phyloP scores from a whole-genome alignment of 805 yeast species.

The Yueomyces sinensis region DNA sequence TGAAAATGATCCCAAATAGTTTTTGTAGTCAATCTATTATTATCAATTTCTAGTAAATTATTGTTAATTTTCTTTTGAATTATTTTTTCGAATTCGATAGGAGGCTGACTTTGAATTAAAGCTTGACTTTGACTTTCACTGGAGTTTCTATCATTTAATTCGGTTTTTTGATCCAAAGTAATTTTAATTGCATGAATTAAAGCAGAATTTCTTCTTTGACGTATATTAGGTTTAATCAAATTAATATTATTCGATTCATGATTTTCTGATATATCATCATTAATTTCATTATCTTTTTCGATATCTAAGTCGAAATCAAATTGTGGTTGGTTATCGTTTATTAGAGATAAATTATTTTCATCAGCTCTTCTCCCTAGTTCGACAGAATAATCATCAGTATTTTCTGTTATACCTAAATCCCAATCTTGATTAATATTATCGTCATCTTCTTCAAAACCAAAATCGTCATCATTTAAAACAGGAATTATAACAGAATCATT shows the following conservation, averaged over 20 bases:
- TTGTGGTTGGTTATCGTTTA: slow-evolving; percentile 26
- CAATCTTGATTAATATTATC: slow-evolving; percentile 14
- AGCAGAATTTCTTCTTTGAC: slow-evolving; percentile 5
- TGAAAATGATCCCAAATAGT: slow-evolving; percentile 14
- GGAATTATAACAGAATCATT: not conserved
- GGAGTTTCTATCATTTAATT: slow-evolving; percentile 2
- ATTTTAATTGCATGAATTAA: slow-evolving; percentile 7
- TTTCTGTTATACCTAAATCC: slow-evolving; percentile 18
- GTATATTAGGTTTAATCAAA: not conserved
- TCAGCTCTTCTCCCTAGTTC: slow-evolving; percentile 48
- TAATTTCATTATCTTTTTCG: slow-evolving; percentile 24
- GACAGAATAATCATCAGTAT: slow-evolving; percentile 29
- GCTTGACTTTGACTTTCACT: not conserved
- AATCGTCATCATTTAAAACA: slow-evolving; percentile 10
- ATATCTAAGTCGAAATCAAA: slow-evolving; percentile 42
- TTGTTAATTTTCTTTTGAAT: not conserved
- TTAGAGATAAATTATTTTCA: slow-evolving; percentile 14
- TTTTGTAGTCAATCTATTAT: slow-evolving; percentile 5
- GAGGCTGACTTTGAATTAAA: too few relatives aligned
- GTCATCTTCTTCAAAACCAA: slow-evolving; percentile 18
- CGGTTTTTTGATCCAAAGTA: slow-evolving; percentile 10
- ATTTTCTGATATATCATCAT: not conserved
- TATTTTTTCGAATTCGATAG: not conserved
- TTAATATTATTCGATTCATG: not conserved
- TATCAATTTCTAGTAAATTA: not conserved